Evolutionary conservation across 345 rosid genomes (phyloP).

Genomic region (Barbarea vulgaris): DNA sequence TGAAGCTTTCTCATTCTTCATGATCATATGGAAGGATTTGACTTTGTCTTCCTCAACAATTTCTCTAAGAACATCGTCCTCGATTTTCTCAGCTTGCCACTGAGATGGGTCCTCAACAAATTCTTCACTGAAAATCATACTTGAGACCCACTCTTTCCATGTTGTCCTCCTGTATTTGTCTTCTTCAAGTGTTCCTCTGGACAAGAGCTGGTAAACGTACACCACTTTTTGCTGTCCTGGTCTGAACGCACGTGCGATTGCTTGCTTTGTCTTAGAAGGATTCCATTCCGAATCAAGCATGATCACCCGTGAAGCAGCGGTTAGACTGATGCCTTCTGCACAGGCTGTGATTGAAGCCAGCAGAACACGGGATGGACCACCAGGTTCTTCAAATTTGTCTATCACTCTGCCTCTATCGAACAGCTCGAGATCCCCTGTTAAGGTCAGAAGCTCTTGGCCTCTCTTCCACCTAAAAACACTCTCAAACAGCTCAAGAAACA

Average conservation of each 20-base stretch:
- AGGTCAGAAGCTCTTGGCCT: conserved; percentile 75
- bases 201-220: conserved; percentile 87
- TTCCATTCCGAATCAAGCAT: conserved; percentile 85
- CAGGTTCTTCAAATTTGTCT: conserved; percentile 78
- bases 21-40: conserved; percentile 86
- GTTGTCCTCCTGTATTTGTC: conserved; percentile 86
- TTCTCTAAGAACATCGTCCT: conserved; percentile 78
- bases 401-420: conserved; percentile 86
- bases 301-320: conserved; percentile 90
- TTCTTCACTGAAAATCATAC: conserved; percentile 90
- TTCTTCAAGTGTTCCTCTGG: conserved; percentile 78
- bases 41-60: conserved; percentile 74
- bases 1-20: conserved; percentile 92
- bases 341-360: conserved; percentile 91
- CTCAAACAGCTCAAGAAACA: conserved; percentile 72
- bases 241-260: conserved; percentile 86
- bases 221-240: conserved; percentile 94
- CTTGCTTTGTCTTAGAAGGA: conserved; percentile 95
- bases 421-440: conserved; percentile 86
- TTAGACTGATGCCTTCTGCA: conserved; percentile 91
- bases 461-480: conserved; percentile 66
- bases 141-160: conserved; percentile 96
- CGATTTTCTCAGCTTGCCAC: conserved; percentile 86
- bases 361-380: conserved; percentile 61
- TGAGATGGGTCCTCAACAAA: conserved; percentile 82